Base-by-base conservation (phyloP, 2,329 filamentous ascomycete species). In the Amauroascus verrucosus region DNA sequence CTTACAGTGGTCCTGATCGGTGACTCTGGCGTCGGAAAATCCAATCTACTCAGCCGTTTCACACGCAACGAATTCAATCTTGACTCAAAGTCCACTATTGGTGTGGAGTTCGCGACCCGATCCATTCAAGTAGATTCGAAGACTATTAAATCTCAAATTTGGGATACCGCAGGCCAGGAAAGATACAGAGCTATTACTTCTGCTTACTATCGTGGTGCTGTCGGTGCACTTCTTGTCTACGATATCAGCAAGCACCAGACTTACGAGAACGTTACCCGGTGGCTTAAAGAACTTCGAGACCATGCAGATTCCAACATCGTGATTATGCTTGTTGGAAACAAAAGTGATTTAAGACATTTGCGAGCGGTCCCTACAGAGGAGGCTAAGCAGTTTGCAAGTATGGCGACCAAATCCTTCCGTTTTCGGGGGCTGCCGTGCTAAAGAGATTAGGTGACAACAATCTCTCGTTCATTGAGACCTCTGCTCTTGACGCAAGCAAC, bases 101-200 rank as follows among this genome's bases (percentile, higher is more conserved):
- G 93, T 66, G 93, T 98, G 72, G 93, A 98, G 76, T 98, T 98
- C 72, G 93, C 94, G 65, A 98, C 93, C 64, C 85, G 93, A 60
- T 96, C 89, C 63, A 98, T 98, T 71, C 91, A 97, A 75, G 93
- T 98, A 67, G 93, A 98, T 75, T 86, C 87, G 69, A 98, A 98
- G 82, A 98, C 93, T 60, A 98, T 98, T 83, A 98, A 98, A 81
- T 93, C 93, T 64, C 93, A 98, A 78, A 98, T 98, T 67, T 98
- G 94, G 93, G 93, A 98, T 78, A 98, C 93, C 56, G 93, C 93
- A 62, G 93, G 93, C 63, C 93, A 98, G 77, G 93, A 98, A 76
- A 86, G 93, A 72, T 98, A 97, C 78, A 88, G 94, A 70, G 93
- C 93, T 71, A 98, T 98, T 72, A 98, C 93, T 64, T 96, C 93